A percentile compares a stretch with the other conserved stretches of the same genome.
These are phyloP conservation scores for Salix brachista DNA, from an alignment of 345 rosid species.

Conservation along the genomic window DNA sequence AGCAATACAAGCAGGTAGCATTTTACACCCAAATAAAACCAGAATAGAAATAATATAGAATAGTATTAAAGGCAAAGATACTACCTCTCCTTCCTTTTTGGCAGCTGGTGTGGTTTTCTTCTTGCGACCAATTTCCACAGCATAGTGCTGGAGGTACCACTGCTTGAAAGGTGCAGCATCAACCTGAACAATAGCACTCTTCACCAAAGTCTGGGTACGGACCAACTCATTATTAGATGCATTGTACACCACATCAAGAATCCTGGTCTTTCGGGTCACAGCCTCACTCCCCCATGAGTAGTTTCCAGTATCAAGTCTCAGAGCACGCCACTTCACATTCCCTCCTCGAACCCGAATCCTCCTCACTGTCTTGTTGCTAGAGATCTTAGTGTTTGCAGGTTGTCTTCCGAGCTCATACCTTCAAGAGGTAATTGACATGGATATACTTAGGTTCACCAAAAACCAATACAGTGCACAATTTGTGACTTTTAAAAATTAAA, in stretches of 20 bases:
- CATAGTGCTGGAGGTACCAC: constrained; percentile 33
- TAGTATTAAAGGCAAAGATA: not conserved
- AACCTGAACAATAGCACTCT: constrained; percentile 29
- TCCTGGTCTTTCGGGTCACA: constrained; percentile 27
- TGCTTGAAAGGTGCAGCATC: constrained; percentile 34
- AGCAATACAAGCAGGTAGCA: not conserved
- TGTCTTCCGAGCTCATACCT: constrained; percentile 35
- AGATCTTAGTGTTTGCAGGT: constrained; percentile 26
- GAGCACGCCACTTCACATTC: constrained; percentile 32
- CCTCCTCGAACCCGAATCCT: constrained; percentile 32
- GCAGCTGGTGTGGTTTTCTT: constrained; percentile 14
- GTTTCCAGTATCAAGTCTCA: constrained; percentile 34
- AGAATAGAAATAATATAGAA: not conserved
- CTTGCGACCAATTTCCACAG: constrained; percentile 29
- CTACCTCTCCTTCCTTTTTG: constrained; percentile 33
- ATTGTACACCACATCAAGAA: constrained; percentile 32
- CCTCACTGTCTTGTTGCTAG: constrained; percentile 32
- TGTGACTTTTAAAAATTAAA: no score
- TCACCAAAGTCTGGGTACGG: constrained; percentile 30
- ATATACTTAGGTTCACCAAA: not conserved
- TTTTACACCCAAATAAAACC: not conserved
- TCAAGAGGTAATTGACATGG: not conserved
- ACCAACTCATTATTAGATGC: constrained; percentile 32
- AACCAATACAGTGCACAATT: not conserved
- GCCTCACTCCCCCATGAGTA: constrained; percentile 35